These are phyloP conservation scores for Casuarina cunninghamiana DNA, from an alignment of 306 rosid species.

Conservation along the genomic window DNA sequence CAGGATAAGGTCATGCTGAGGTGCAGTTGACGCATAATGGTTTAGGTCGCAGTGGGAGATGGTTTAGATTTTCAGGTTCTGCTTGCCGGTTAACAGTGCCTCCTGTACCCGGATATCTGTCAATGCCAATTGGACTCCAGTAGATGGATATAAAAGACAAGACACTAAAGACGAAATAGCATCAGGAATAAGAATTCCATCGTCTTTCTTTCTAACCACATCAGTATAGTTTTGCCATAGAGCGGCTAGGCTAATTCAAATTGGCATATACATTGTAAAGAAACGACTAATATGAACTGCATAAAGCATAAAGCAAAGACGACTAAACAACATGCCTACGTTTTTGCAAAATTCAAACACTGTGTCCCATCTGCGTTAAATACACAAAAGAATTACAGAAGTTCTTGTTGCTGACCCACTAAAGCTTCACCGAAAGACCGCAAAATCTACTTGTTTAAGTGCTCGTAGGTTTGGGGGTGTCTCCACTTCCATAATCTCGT, in stretches of 20 bases:
- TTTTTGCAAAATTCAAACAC: not conserved
- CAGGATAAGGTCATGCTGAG: not conserved
- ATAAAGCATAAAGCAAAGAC: too few species aligned
- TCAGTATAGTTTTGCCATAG: not conserved
- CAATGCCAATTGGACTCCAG: too few species aligned
- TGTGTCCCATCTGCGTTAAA: not conserved
- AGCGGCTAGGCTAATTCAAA: not conserved
- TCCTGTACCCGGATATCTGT: too few species aligned
- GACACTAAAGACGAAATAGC: too few species aligned
- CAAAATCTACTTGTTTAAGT: slow-evolving; percentile 25
- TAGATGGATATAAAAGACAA: too few species aligned
- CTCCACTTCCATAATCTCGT: slow-evolving; percentile 33
- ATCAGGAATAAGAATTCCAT: too few species aligned
- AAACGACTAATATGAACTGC: not conserved
- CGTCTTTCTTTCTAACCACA: too few species aligned
- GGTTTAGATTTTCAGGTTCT: not conserved
- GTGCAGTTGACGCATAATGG: slow-evolving; percentile 2
- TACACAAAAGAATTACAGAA: not conserved
- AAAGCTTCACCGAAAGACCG: slow-evolving; percentile 19
- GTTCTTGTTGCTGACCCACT: slow-evolving; percentile 10
- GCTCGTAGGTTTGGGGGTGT: slow-evolving; percentile 39
- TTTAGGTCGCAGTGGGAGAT: not conserved
- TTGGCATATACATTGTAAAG: not conserved
- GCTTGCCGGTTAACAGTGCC: not conserved
- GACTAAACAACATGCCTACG: too few species aligned